Base-by-base conservation (phyloP, 331 rosid genomes). In the Dryas integrifolia region DNA sequence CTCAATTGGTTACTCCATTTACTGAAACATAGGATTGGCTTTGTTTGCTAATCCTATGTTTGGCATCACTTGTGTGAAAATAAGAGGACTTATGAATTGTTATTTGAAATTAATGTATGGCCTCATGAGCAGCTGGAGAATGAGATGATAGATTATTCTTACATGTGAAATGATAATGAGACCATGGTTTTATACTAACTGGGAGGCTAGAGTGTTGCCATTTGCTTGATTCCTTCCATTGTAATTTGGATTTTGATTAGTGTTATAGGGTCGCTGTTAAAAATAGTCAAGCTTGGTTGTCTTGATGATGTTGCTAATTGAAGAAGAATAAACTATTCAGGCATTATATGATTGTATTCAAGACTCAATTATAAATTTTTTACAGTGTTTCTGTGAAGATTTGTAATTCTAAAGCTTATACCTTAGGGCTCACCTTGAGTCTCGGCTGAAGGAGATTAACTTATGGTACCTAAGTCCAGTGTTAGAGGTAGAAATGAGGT, bases 231-330 rank as follows among this genome's bases (percentile, higher is more conserved):
- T 71, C n/a, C 38, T 53, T 38, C 16, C 1, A 1, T 3, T 48
- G 67, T 3, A 49, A 39, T 59, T 40, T 70, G 74, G 30, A 15
- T 55, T 52, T 70, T 21, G 74, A 21, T 55, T 9, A 2, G 35
- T 21, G n/a, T 14, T 35, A n/a, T 14, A 0, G n/a, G 10, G 38
- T 21, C 15, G 65, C 43, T 60, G 58, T 63, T 3, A 39, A 21
- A 43, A 26, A 60, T 58, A 35, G 59, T 68, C 50, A 65, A 75
- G 26, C 26, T 56, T 56, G 21, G 72, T 63, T 63, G 38, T n/a
- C 16, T n/a, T n/a, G 49, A 3, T 16, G 13, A 39, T 7, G 50
- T 41, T 63, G 38, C 41, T 4, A 60, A 38, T 39, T 3, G 10
- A 6, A 21, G 24, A 21, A 21, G 24, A 21, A 21, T 21, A 0